Base-by-base conservation (phyloP, 345 rosid species). In the Heritiera fomes region DNA sequence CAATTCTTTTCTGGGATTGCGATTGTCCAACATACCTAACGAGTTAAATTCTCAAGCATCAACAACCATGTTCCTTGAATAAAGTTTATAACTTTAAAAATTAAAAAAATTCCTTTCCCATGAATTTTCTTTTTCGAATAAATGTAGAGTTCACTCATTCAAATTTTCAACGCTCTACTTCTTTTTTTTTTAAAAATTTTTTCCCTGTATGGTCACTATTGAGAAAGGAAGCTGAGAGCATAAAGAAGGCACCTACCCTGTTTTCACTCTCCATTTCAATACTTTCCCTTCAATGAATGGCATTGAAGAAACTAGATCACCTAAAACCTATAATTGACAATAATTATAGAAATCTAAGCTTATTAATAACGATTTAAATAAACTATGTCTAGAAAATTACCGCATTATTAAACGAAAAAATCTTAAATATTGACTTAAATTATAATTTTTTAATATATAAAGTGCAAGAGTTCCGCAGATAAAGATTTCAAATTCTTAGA, bases 21-120 rank as follows among this genome's bases (percentile, higher is more conserved):
- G 89, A 85, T 84, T 30, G 84, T 69, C 83, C 77, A 88, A 85
- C 88, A 14, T 53, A 59, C 69, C 49, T 64, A 66, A 40, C 34
- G 20, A 17, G 38, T 20, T 30, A 41, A 46, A 46, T 52, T 77
- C 75, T 55, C 11, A 87, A 63, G 65, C 86, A 77, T 79, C 80
- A 30, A 67, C 20, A 34, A 56, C 62, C 73, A 3, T 18, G 13
- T 8, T 32, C 50, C 6, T n/a, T 49, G 20, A 70, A 41, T 14
- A 13, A 60, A 28, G 43, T 17, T 58, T 28, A 4, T 23, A 38
- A 40, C 15, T 34, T 34, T 1, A 34, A 34, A 34, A 34, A 34
- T 34, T 1, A 34, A 34, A 34, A 34, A 34, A 34, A 34, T 34
- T 34, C 15, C 55, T 49, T 28, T 12, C 28, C 4, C 23, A 9